Evolutionary conservation across 352 stramenopile genomes (phyloP).

Genomic region (Phytophthora cryptogea): DNA sequence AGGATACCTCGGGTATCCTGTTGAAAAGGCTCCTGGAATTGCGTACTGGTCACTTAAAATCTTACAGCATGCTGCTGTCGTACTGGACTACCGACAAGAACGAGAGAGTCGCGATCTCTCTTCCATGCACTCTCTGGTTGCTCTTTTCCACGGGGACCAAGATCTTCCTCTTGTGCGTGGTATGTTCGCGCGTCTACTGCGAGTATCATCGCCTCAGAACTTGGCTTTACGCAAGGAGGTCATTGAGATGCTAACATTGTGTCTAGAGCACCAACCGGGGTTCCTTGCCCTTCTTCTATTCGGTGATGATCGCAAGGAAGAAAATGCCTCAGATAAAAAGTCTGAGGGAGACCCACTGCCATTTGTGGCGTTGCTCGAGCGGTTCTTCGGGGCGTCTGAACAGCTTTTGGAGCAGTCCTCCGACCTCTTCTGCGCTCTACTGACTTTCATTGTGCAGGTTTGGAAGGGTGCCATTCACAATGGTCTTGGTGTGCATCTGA

Average conservation of each 20-base stretch:
- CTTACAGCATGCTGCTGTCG: conserved; percentile 48
- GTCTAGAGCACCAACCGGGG: conserved; percentile 58
- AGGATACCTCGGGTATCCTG: conserved; percentile 54
- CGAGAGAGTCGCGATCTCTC: conserved; percentile 17
- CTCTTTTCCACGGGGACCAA: conserved; percentile 50
- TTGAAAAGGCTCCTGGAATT: conserved; percentile 42
- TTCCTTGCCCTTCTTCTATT: conserved; percentile 66
- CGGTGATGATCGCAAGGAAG: conserved; percentile 23
- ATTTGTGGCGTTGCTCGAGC: conserved; percentile 50
- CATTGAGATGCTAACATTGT: conserved; percentile 57
- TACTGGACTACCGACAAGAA: conserved; percentile 32
- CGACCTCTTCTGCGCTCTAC: conserved; percentile 59
- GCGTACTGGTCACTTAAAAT: conserved; percentile 55
- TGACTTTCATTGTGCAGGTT: conserved; percentile 60
- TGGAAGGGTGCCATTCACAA: conserved; percentile 54
- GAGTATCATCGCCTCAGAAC: conserved; percentile 25
- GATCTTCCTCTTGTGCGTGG: conserved; percentile 48
- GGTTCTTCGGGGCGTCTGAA: conserved; percentile 61
- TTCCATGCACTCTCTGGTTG: conserved; percentile 52
- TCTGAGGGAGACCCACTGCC: conserved; percentile 25
- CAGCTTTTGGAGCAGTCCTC: conserved; percentile 58
- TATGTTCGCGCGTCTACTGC: conserved; percentile 45
- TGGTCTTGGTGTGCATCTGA: conserved; percentile 45
- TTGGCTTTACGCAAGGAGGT: conserved; percentile 43
- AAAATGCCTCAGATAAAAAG: conserved; percentile 22